These are phyloP conservation scores for Massarina eburnea DNA, from an alignment of 2,329 filamentous ascomycete species.

Conservation along the genomic window DNA sequence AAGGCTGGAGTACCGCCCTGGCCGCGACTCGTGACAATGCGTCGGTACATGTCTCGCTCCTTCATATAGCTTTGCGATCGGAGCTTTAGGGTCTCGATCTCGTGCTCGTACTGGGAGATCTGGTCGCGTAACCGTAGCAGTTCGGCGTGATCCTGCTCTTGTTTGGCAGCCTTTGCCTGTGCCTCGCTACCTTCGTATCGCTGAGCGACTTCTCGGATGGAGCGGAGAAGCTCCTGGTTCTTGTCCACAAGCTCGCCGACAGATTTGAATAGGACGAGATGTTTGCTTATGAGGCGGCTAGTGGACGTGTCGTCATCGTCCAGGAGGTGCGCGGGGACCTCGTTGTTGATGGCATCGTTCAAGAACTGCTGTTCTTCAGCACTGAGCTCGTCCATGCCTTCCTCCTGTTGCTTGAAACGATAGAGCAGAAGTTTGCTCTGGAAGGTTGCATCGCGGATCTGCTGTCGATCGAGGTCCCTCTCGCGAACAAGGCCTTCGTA, in stretches of 20 bases:
- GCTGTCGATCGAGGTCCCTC: conserved; percentile 76
- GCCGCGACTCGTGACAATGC: conserved; percentile 79
- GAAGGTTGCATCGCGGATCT: conserved; percentile 84
- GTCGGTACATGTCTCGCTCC: conserved; percentile 96
- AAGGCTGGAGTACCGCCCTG: conserved; percentile 62
- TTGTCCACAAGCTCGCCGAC: conserved; percentile 82
- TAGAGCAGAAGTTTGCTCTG: conserved; percentile 90
- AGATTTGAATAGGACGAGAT: conserved; percentile 86
- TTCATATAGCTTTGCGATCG: conserved; percentile 92
- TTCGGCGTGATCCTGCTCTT: conserved; percentile 64
- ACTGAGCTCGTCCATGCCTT: conserved; percentile 71
- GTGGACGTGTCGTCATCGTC: conserved; percentile 77
- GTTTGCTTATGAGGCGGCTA: conserved; percentile 83
- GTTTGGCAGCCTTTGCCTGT: conserved; percentile 58
- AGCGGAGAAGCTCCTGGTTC: conserved; percentile 79
- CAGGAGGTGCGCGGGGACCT: conserved; percentile 64
- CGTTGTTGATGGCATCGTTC: conserved; percentile 74
- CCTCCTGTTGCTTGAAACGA: conserved; percentile 79
- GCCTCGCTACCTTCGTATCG: conserved; percentile 92
- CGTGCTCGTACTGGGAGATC: conserved; percentile 78
- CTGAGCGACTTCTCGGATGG: conserved; percentile 81
- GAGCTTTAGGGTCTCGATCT: conserved; percentile 77
- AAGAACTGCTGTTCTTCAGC: conserved; percentile 74
- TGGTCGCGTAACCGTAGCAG: conserved; percentile 73
- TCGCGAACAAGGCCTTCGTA: conserved; percentile 65